phyloP scores from a whole-genome alignment of 1,284 basidiomycete species.

The Tilletia indica region DNA sequence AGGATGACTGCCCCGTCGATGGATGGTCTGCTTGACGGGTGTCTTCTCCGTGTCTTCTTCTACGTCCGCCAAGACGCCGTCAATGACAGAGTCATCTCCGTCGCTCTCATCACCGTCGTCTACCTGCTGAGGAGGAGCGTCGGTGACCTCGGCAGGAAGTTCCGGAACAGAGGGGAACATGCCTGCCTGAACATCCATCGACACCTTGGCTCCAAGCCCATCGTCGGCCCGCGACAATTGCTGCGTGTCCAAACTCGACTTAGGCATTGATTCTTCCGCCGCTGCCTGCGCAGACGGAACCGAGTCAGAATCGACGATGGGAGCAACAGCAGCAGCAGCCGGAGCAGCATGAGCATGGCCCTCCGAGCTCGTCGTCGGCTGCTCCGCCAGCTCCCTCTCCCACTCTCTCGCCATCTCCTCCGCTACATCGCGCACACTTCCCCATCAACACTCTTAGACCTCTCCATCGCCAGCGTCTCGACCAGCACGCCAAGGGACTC shows the following conservation, averaged over 20 bases:
- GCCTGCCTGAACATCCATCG: no score
- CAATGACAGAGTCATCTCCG: no score
- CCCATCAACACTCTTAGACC: background rate
- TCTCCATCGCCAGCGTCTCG: background rate
- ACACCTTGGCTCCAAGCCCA: no score
- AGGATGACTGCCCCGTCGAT: no score
- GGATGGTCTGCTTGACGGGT: no score
- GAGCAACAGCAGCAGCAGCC: background rate
- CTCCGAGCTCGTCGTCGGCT: background rate
- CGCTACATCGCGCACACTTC: background rate
- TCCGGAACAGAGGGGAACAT: no score
- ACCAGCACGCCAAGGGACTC: background rate
- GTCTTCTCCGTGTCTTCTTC: no score
- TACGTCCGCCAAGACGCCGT: no score
- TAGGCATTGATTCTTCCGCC: background rate
- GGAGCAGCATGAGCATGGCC: background rate
- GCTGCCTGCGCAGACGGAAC: background rate
- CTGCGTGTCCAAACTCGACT: background rate
- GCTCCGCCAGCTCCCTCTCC: background rate
- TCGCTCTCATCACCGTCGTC: no score
- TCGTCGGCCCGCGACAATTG: no score
- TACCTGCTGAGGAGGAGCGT: no score
- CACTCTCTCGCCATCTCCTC: conserved; percentile 1
- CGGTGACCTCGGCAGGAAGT: no score
- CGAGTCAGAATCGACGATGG: background rate